These are phyloP conservation scores for Mucor irregularis DNA, from an alignment of 371 early-diverging fungal species.

Conservation along the genomic window DNA sequence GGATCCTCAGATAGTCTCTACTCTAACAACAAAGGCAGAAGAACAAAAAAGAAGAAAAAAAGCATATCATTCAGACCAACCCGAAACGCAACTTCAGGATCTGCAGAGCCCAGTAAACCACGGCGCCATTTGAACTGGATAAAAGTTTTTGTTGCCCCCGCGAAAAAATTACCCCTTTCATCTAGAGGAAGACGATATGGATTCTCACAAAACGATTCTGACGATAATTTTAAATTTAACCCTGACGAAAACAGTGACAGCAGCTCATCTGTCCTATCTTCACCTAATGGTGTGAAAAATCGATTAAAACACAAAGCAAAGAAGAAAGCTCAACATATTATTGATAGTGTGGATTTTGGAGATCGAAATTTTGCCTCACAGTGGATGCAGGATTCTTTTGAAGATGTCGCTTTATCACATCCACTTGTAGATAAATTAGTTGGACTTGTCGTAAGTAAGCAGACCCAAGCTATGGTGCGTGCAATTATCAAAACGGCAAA, in stretches of 20 bases:
- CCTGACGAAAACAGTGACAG: constrained; percentile 8
- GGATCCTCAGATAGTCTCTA: not conserved
- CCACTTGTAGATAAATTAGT: constrained; percentile 39
- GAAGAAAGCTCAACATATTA: constrained; percentile 32
- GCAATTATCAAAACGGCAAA: constrained; percentile 44
- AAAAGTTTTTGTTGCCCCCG: constrained; percentile 3
- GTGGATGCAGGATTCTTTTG: constrained; percentile 49
- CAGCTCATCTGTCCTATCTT: not conserved
- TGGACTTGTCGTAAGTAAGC: constrained; percentile 38
- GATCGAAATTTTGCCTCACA: constrained; percentile 41
- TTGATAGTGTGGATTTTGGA: constrained; percentile 44
- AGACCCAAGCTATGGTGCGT: constrained; percentile 41
- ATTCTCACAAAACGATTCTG: constrained; percentile 43
- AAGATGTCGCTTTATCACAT: constrained; percentile 40
- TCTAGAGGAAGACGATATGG: constrained; percentile 39
- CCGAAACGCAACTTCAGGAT: not conserved
- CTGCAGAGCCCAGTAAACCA: not conserved
- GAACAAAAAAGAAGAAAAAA: not conserved
- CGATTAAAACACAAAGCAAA: constrained; percentile 13
- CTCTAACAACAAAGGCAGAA: not conserved
- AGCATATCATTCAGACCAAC: not conserved
- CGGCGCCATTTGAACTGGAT: constrained; percentile 8
- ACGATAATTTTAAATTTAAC: constrained; percentile 23
- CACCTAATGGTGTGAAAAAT: constrained; percentile 4
- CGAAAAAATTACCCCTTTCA: constrained; percentile 11